Evolutionary conservation across 2,329 filamentous ascomycete species (phyloP), one percentile per base, ranked within the genome.

Genomic region (Penicillium palitans): DNA sequence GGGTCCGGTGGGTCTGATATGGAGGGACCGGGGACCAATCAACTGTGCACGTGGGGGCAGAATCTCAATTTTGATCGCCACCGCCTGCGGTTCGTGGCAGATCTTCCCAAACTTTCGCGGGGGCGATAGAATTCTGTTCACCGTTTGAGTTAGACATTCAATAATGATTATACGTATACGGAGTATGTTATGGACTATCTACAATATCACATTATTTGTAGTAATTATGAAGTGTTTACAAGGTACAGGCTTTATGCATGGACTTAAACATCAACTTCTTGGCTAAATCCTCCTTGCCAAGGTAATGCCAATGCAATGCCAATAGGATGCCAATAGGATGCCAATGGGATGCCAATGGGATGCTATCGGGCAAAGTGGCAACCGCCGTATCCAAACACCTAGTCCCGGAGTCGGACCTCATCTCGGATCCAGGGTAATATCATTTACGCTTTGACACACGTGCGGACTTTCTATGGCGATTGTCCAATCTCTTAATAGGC

Each of bases 31-130:
- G 27, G 31, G 62, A n/a, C 70, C 70, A 73, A 73, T 72, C 27
- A 70, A 51, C 17, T 4, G 4, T n/a, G 62, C 70, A 73, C 70
- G 70, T 72, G 70, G 60, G 25, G 66, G 70, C 70, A 72, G 66
- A 70, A 71, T 67, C 24, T 2, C 41, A 31, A 29, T 27, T 39
- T 27, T 33, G 61, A 63, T 64, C 52, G 52, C 25, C 51, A 45
- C 54, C 57, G 51, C 51, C 48, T 56, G 44, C 52, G 33, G 39
- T 50, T 53, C 31, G 35, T 39, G 49, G 42, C 44, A 48, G 31
- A 33, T 58, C 46, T 27, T 37, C 19, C 40, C 44, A 37, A 33
- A 51, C n/a, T 35, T 52, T 57, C 54, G 54, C 54, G 54, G 54
- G 52, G 52, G 31, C 31, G 17, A 45, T n/a, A 5, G 2, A 35